Percentiles rank a stretch among this genome's conserved stretches.
These are phyloP conservation scores for Venturia oleaginea DNA, from an alignment of 2,329 filamentous ascomycete species.

Conservation along the genomic window DNA sequence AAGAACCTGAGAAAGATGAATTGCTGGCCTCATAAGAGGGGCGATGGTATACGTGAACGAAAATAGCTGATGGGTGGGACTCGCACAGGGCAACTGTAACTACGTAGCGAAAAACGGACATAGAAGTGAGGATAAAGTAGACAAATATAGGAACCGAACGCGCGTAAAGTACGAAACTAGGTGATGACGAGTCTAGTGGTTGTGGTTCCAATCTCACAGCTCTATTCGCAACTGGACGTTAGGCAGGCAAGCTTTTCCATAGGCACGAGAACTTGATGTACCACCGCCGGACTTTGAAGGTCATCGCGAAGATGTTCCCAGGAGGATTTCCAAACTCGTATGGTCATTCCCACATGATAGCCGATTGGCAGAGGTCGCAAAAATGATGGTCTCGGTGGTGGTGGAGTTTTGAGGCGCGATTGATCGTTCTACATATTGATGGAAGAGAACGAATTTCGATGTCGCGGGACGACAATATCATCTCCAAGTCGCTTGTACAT, in stretches of 20 bases:
- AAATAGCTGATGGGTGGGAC: neutral
- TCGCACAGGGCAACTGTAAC: neutral
- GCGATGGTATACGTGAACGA: neutral
- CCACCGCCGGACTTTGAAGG: neutral
- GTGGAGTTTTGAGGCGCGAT: neutral
- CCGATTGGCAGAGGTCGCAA: neutral
- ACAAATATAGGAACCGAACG: constrained; percentile 1
- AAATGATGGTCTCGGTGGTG: neutral
- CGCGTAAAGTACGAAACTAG: neutral
- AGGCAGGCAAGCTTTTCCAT: neutral
- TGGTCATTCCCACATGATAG: neutral
- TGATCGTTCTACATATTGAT: neutral
- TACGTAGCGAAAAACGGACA: neutral
- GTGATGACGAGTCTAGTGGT: neutral
- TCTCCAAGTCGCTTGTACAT: neutral
- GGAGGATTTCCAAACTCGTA: neutral
- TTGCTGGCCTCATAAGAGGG: neutral
- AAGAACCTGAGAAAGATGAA: constrained; percentile 4
- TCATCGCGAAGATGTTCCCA: neutral
- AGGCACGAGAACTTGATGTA: neutral
- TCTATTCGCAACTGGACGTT: neutral
- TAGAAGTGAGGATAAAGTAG: neutral
- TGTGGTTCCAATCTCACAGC: neutral
- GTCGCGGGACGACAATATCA: neutral
- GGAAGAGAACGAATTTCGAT: neutral